Percentiles rank a stretch among this genome's conserved stretches.
These are phyloP conservation scores for Candida endomychidarum DNA, from an alignment of 805 yeast species.

Conservation along the genomic window DNA sequence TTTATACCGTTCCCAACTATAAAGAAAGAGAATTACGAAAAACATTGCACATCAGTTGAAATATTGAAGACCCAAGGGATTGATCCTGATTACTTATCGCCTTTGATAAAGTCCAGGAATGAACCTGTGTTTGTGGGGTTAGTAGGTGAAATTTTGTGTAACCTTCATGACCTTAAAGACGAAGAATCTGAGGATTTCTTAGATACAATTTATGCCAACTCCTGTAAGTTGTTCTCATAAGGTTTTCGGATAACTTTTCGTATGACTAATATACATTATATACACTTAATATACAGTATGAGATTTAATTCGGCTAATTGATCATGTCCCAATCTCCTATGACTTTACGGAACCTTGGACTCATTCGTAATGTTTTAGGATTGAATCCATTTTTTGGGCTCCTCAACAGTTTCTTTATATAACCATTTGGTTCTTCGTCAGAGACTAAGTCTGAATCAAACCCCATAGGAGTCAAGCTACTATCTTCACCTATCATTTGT, in stretches of 20 bases:
- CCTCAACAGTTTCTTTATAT: no score
- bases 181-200: conserved; percentile 31
- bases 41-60: conserved; percentile 24
- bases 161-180: conserved; percentile 29
- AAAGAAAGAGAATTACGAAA: conserved; percentile 60
- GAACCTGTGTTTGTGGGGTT: conserved; percentile 88
- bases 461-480: no score
- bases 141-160: conserved; percentile 57
- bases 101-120: conserved; percentile 77
- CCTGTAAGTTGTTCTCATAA: conserved; percentile 30
- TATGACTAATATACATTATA: conserved; percentile 9
- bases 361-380: conserved; percentile 2
- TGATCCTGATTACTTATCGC: conserved; percentile 25
- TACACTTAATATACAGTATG: conserved; percentile 4
- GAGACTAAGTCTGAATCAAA: no score
- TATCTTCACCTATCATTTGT: no score
- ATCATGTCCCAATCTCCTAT: no score
- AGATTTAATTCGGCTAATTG: neutral
- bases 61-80: conserved; percentile 6
- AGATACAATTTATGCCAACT: conserved; percentile 35
- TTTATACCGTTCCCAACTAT: conserved; percentile 61
- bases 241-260: neutral
- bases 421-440: no score
- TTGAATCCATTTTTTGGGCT: neutral
- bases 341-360: conserved; percentile 4